phyloP scores from a whole-genome alignment of 305 asterid species.

The Ilex paraguariensis region DNA sequence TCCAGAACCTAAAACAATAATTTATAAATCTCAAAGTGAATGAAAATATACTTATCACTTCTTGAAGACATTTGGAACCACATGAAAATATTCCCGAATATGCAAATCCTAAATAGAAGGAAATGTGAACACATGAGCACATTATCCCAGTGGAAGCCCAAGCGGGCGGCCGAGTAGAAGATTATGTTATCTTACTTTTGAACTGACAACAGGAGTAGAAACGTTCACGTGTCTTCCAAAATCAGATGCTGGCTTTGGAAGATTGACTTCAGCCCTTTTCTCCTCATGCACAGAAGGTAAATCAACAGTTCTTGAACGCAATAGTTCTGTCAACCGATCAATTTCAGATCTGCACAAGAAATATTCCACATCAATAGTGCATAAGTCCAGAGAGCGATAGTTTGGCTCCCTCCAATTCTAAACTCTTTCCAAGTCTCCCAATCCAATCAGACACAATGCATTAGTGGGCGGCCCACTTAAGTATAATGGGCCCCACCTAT shows the following conservation, averaged over 20 bases:
- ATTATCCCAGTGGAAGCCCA: background rate
- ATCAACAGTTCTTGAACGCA: conserved; percentile 16
- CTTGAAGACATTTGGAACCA: no score
- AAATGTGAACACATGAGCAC: background rate
- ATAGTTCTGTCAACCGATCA: conserved; percentile 14
- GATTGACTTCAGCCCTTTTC: conserved; percentile 21
- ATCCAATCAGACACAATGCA: no score
- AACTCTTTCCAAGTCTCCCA: no score
- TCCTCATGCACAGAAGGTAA: conserved; percentile 11
- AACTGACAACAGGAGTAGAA: conserved; percentile 32
- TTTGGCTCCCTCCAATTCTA: background rate
- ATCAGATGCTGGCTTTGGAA: conserved; percentile 25
- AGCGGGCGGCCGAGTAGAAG: background rate
- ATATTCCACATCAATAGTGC: conserved; percentile 6
- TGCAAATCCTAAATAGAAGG: background rate
- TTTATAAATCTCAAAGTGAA: conserved; percentile 11
- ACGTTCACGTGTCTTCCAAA: conserved; percentile 32
- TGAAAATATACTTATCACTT: background rate
- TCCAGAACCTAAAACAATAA: conserved; percentile 42
- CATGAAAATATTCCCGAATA: background rate
- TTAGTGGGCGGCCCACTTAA: no score
- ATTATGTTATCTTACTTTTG: conserved; percentile 38
- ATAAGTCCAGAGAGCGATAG: conserved; percentile 6
- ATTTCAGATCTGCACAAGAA: conserved; percentile 18
- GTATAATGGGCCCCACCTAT: no score